phyloP scores from a whole-genome alignment of 1,284 basidiomycete genomes.

The Mycosarcoma mackinlayi region DNA sequence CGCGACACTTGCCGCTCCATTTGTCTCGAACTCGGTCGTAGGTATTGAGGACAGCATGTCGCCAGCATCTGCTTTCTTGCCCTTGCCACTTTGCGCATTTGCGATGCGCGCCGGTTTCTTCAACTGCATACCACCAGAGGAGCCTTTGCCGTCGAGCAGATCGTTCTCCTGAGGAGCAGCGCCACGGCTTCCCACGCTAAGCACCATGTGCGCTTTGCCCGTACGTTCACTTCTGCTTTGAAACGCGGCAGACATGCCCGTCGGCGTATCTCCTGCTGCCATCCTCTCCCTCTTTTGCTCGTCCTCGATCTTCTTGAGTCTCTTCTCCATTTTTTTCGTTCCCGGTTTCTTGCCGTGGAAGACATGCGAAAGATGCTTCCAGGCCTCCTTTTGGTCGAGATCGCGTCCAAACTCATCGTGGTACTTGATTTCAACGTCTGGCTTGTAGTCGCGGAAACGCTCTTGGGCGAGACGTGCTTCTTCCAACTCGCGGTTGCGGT shows the following conservation, averaged over 20 bases:
- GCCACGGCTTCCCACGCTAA: slow-evolving; percentile 62
- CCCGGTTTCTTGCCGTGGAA: slow-evolving; percentile 67
- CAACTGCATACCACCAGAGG: slow-evolving; percentile 20
- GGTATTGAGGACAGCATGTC: slow-evolving; percentile 17
- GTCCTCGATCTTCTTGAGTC: slow-evolving; percentile 60
- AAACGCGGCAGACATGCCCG: slow-evolving; percentile 64
- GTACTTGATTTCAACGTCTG: slow-evolving; percentile 94
- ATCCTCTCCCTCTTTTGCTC: slow-evolving; percentile 64
- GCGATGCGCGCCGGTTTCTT: slow-evolving; percentile 10
- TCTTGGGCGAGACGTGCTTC: slow-evolving; percentile 86
- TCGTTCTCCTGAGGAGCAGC: slow-evolving; percentile 64
- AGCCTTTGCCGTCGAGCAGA: slow-evolving; percentile 41
- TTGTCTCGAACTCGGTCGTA: slow-evolving; percentile 1
- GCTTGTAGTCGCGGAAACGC: slow-evolving; percentile 91
- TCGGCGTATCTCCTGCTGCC: slow-evolving; percentile 65
- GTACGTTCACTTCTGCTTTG: slow-evolving; percentile 57
- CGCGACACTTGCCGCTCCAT: slow-evolving; percentile 2
- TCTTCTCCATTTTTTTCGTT: slow-evolving; percentile 63
- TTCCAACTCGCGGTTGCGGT: slow-evolving; percentile 87
- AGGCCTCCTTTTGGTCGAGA: slow-evolving; percentile 85
- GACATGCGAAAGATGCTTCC: slow-evolving; percentile 68
- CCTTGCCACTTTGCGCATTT: not conserved
- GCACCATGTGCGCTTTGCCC: slow-evolving; percentile 67
- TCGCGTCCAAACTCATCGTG: slow-evolving; percentile 88
- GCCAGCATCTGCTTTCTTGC: slow-evolving; percentile 6